These are phyloP conservation scores for Porpolomopsis calyptriformis DNA, from an alignment of 768 basidiomycete genomes.

Conservation along the genomic window DNA sequence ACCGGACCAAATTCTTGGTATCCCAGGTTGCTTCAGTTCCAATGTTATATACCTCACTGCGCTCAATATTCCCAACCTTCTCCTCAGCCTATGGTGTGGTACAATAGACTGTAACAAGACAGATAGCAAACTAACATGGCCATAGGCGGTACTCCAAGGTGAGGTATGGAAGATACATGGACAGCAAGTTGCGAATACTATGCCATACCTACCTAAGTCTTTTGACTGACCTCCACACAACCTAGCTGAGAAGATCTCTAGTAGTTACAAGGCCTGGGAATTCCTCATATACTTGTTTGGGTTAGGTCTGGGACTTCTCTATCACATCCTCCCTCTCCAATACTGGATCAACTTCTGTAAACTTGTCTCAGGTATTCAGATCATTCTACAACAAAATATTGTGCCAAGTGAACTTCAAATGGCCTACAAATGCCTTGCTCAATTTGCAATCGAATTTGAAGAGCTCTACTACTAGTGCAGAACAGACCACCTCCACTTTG, in stretches of 20 bases:
- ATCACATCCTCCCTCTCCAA: constrained; percentile 3
- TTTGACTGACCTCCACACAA: constrained; percentile 24
- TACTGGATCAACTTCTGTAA: constrained; percentile 13
- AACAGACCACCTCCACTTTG: constrained; percentile 5
- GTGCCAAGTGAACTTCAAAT: neutral
- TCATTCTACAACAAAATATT: constrained; percentile 8
- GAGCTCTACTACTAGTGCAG: constrained; percentile 5
- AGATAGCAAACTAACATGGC: constrained; percentile 20
- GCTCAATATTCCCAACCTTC: constrained; percentile 28
- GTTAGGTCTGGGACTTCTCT: constrained; percentile 10
- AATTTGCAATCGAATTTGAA: constrained; percentile 8
- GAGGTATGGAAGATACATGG: constrained; percentile 15
- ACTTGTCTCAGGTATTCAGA: constrained; percentile 8
- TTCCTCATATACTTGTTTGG: constrained; percentile 10
- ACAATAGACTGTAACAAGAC: constrained; percentile 12
- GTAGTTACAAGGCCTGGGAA: constrained; percentile 14
- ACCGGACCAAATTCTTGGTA: constrained; percentile 29
- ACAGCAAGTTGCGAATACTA: constrained; percentile 1
- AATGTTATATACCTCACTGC: constrained; percentile 33
- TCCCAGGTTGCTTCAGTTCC: constrained; percentile 3
- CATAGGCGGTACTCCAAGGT: constrained; percentile 17
- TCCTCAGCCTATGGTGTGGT: constrained; percentile 9
- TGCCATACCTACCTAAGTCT: constrained; percentile 2
- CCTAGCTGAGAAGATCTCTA: too few relatives aligned
- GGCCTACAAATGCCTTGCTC: constrained; percentile 3